Percentiles rank a stretch among this genome's conserved stretches.
Conservation (phyloP, 2,329 filamentous ascomycete species). For the Coleophoma crateriformis region DNA sequence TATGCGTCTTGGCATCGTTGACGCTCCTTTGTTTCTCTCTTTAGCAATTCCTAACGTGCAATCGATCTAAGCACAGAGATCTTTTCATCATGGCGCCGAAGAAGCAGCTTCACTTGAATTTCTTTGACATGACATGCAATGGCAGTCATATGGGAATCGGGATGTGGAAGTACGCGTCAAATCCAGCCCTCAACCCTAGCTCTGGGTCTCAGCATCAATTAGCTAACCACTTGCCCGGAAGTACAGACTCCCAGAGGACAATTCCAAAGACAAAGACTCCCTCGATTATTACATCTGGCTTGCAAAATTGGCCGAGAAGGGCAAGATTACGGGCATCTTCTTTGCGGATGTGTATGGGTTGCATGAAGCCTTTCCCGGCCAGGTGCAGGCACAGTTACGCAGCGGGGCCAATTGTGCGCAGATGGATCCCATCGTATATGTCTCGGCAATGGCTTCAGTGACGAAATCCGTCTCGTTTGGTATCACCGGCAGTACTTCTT, state of each 20-base stretch:
- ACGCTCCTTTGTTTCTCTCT: too few species aligned
- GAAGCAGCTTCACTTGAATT: neutral
- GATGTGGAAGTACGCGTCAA: neutral
- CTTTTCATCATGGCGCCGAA: neutral
- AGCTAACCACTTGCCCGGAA: neutral
- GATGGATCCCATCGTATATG: conserved; percentile 46
- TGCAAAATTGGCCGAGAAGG: neutral
- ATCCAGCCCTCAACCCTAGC: neutral
- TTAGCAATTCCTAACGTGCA: too few species aligned
- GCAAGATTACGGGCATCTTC: neutral
- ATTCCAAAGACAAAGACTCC: neutral
- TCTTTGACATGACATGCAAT: neutral
- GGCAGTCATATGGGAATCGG: neutral
- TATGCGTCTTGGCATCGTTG: too few species aligned
- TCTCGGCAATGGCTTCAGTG: conserved; percentile 61
- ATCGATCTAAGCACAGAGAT: too few species aligned
- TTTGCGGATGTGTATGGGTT: neutral
- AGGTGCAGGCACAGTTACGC: neutral
- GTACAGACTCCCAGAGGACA: neutral
- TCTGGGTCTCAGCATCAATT: neutral
- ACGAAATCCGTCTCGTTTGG: conserved; percentile 60
- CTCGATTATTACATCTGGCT: neutral
- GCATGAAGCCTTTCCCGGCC: neutral
- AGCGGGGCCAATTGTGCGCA: neutral
- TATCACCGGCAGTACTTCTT: conserved; percentile 59